Evolutionary conservation across 345 rosid genomes (phyloP).

Genomic region (Arabis alpina): DNA sequence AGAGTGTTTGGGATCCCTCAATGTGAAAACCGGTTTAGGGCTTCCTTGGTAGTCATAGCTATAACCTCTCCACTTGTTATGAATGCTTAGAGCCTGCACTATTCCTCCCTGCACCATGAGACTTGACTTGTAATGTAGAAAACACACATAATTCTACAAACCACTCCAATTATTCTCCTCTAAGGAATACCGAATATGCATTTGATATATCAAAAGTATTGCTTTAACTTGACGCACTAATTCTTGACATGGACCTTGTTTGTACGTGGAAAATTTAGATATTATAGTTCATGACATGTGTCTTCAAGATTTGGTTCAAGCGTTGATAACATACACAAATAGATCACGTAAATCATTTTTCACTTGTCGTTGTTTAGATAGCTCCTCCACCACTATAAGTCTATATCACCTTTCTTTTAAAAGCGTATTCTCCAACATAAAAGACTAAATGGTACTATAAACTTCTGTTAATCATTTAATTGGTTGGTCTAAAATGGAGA

Average conservation of each 20-base stretch:
- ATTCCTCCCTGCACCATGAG: slow-evolving; percentile 56
- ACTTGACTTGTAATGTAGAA: slow-evolving; percentile 1
- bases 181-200: neutral
- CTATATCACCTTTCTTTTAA: neutral
- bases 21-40: slow-evolving; percentile 63
- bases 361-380: neutral
- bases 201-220: neutral
- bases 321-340: neutral
- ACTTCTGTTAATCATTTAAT: neutral
- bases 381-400: neutral
- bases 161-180: neutral
- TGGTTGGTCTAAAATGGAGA: slow-evolving; percentile 3
- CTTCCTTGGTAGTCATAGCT: slow-evolving; percentile 61
- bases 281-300: neutral
- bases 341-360: slow-evolving; percentile 6
- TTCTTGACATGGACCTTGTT: neutral
- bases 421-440: neutral
- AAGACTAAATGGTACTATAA: neutral
- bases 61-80: slow-evolving; percentile 80
- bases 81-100: slow-evolving; percentile 66
- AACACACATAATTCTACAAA: neutral
- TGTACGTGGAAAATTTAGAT: neutral
- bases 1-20: slow-evolving; percentile 60
- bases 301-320: neutral
- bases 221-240: slow-evolving; percentile 27